Base-by-base conservation (phyloP, 805 yeast genomes). In the Starmerella cellae region DNA sequence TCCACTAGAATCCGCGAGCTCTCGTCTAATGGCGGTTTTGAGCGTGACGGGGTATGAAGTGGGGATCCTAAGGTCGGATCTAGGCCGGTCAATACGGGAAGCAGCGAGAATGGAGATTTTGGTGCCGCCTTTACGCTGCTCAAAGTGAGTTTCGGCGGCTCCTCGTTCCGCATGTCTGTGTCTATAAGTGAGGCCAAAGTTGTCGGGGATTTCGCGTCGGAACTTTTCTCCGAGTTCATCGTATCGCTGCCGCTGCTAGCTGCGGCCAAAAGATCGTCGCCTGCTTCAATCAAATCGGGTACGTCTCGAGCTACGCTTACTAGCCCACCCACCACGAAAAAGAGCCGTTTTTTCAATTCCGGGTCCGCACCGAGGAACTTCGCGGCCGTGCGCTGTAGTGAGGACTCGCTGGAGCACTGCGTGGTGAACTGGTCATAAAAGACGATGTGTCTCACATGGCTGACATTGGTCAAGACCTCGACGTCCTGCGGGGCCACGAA, bases 401-500 rank as follows among this genome's bases (percentile, higher is more conserved):
- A 19, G 22, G 43, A 35, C 26, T 50, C 47, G 3, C 29, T 16
- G 24, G 37, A 22, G 28, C 41, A 24, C 13, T 39, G 14, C 5
- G 39, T n/a, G 6, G 52, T 43, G 27, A 16, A 17, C 35, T 60
- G 53, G 33, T 50, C 55, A 40, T 49, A 45, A 35, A 60, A 56
- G 45, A 46, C 42, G 39, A 48, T 20, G 42, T 42, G 39, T 18
- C 42, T 16, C 23, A 31, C 23, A 23, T 33, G 23, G n/a, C 33
- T 47, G 41, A 62, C 49, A 19, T 44, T 39, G 26, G 39, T 45
- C n/a, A 65, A 39, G 5, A 36, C 37, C 21, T 38, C 44, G 16
- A 55, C 55, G 45, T 61, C 62, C 16, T 54, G 54, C 8, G 57
- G 55, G 10, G 62, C 52, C 48, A 65, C 57, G 43, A 65, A 60